These are phyloP conservation scores for Pythium periplocum DNA, from an alignment of 352 stramenopile species.

Conservation along the genomic window DNA sequence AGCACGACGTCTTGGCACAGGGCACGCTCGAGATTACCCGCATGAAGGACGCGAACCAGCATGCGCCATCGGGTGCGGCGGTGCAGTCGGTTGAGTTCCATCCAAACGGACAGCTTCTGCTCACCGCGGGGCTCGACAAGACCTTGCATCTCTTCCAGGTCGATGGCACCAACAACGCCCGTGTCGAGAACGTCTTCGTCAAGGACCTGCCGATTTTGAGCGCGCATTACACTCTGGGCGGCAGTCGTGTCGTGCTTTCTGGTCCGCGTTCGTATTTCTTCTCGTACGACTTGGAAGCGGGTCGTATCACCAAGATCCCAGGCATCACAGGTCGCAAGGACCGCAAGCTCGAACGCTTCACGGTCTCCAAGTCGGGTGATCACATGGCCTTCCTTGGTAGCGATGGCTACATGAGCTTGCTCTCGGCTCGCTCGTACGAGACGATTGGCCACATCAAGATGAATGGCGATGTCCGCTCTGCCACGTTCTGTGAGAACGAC, in stretches of 20 bases:
- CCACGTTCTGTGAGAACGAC: slow-evolving; percentile 91
- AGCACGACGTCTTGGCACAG: slow-evolving; percentile 49
- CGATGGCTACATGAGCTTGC: slow-evolving; percentile 93
- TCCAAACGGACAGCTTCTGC: slow-evolving; percentile 77
- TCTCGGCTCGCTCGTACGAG: slow-evolving; percentile 90
- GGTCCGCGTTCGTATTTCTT: slow-evolving; percentile 96
- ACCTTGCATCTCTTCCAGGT: slow-evolving; percentile 91
- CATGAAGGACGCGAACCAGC: slow-evolving; percentile 91
- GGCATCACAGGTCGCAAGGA: slow-evolving; percentile 87
- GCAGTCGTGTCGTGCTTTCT: slow-evolving; percentile 85
- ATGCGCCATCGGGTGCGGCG: slow-evolving; percentile 74
- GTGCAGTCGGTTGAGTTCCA: slow-evolving; percentile 90
- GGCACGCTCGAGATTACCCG: slow-evolving; percentile 59
- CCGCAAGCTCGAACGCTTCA: slow-evolving; percentile 89
- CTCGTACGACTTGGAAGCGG: slow-evolving; percentile 93
- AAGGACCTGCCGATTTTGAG: slow-evolving; percentile 87
- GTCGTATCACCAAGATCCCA: slow-evolving; percentile 89
- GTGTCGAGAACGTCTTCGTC: slow-evolving; percentile 88
- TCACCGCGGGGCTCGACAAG: slow-evolving; percentile 91
- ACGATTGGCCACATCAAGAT: slow-evolving; percentile 95
- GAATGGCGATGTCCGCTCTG: slow-evolving; percentile 89
- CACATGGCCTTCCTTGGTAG: slow-evolving; percentile 93
- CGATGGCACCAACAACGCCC: slow-evolving; percentile 84
- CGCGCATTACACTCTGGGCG: slow-evolving; percentile 78
- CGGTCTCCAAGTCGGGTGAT: slow-evolving; percentile 84